Base-by-base conservation (phyloP, 2,329 filamentous ascomycete species). In the Aspergillus piperis region DNA sequence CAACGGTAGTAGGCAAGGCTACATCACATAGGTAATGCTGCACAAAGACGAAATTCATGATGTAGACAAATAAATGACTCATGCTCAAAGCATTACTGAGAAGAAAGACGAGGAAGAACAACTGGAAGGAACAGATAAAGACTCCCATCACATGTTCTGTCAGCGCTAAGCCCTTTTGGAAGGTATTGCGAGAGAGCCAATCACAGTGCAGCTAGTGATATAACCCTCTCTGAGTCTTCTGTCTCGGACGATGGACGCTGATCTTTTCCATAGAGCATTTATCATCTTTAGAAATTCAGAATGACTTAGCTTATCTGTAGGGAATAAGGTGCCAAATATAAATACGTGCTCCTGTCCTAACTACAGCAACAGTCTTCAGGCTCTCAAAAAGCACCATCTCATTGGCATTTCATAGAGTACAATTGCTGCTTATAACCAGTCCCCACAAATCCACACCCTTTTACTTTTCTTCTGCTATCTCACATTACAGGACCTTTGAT, bases 151-250 rank as follows among this genome's bases (percentile, higher is more conserved):
- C 3, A 23, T 23, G 11, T 15, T 8, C 15, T 8, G 27, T 44
- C 17, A 25, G 21, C 52, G 38, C 62, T 64, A 64, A 21, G 27
- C 58, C 58, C 23, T 30, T 59, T 64, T 49, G 41, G 58, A 59
- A 64, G 48, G 58, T 63, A 64, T 59, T 57, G 61, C 61, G 62
- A 59, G 17, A 11, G 4, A 59, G 58, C 62, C 58, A 59, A 62
- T 54, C 23, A 59, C 8, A 36, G 41, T 8, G 10, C 41, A 25
- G 11, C 15, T 8, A 11, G 3, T 10, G n/a, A 13, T 5, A 11
- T 27, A 19, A n/a, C 8, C 38, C 17, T 54, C 23, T 17, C 4
- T 49, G 15, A 27, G 10, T 30, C 39, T 19, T 19, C 3, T 19
- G 7, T 49, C 13, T 30, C 25, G 44, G 21, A 10, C n/a, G 7